phyloP scores from a whole-genome alignment of 164 flowering plant species.

The Hamamelis virginiana region DNA sequence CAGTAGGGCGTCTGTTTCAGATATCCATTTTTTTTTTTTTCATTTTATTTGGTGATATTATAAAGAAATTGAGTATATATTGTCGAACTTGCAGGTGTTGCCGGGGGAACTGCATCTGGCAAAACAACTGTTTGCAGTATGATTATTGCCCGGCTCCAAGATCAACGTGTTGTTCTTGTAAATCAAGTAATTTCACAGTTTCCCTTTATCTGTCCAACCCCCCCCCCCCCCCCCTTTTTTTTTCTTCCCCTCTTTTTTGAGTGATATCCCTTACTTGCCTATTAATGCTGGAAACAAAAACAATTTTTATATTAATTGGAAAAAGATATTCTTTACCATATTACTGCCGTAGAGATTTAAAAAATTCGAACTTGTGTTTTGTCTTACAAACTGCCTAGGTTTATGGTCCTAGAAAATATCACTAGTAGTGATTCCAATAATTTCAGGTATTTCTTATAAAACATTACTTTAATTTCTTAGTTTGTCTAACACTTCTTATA shows the following conservation, averaged over 20 bases:
- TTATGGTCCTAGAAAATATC: background rate
- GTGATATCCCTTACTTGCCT: too few species aligned
- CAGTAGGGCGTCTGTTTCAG: background rate
- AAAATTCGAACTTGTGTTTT: background rate
- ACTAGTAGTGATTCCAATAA: too few species aligned
- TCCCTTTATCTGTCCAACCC: background rate
- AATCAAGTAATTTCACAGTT: constrained; percentile 41
- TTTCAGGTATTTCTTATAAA: too few species aligned
- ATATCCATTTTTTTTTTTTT: background rate
- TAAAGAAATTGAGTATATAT: background rate
- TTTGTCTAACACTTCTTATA: too few species aligned
- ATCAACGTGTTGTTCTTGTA: constrained; percentile 67
- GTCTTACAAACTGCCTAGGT: too few species aligned
- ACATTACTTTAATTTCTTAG: too few species aligned
- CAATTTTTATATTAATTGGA: too few species aligned
- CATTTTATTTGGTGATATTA: background rate
- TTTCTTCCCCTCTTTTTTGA: background rate
- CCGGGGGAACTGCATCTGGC: constrained; percentile 76
- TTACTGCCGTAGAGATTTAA: background rate
- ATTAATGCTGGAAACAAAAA: too few species aligned
- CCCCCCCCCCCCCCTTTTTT: too few species aligned
- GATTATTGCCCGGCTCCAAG: constrained; percentile 63
- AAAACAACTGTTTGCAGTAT: constrained; percentile 72
- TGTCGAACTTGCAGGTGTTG: constrained; percentile 45
- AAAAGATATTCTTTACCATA: background rate